These are phyloP conservation scores for Wickerhamomyces bovis DNA, from an alignment of 805 yeast species.

Conservation along the genomic window DNA sequence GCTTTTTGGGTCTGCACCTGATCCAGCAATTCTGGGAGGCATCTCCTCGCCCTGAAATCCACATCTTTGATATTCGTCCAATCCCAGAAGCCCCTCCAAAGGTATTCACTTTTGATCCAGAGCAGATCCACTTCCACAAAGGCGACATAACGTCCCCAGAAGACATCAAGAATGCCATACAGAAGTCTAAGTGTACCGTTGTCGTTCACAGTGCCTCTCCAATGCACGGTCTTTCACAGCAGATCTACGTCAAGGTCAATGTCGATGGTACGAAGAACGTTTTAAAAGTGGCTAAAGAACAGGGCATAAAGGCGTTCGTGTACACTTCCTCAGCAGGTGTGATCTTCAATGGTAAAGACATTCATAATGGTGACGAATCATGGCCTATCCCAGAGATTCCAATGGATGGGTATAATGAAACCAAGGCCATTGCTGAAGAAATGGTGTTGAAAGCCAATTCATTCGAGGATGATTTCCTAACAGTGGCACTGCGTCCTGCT, in stretches of 20 bases:
- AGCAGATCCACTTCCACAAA: constrained; percentile 51
- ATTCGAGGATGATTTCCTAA: constrained; percentile 47
- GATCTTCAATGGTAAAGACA: constrained; percentile 89
- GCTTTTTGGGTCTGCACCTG: constrained; percentile 88
- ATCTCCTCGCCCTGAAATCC: constrained; percentile 63
- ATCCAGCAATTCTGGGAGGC: constrained; percentile 74
- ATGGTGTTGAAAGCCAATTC: constrained; percentile 73
- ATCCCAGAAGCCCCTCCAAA: constrained; percentile 66
- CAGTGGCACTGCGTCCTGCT: constrained; percentile 91
- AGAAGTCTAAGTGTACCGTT: constrained; percentile 54
- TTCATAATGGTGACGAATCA: constrained; percentile 86
- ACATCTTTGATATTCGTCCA: constrained; percentile 89
- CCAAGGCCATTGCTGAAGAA: constrained; percentile 87
- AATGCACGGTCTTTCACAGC: constrained; percentile 79
- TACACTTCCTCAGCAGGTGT: constrained; percentile 98
- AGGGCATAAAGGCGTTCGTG: constrained; percentile 57
- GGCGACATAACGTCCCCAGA: constrained; percentile 80
- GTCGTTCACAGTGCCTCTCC: constrained; percentile 97
- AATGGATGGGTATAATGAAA: constrained; percentile 95
- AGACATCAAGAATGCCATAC: constrained; percentile 63
- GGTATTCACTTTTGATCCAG: constrained; percentile 67
- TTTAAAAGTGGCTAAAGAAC: constrained; percentile 51
- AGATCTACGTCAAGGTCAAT: constrained; percentile 82
- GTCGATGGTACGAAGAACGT: constrained; percentile 82
- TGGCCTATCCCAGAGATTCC: constrained; percentile 90